Base-by-base conservation (phyloP, 495 filamentous ascomycete species). In the Trypethelium eluteriae region DNA sequence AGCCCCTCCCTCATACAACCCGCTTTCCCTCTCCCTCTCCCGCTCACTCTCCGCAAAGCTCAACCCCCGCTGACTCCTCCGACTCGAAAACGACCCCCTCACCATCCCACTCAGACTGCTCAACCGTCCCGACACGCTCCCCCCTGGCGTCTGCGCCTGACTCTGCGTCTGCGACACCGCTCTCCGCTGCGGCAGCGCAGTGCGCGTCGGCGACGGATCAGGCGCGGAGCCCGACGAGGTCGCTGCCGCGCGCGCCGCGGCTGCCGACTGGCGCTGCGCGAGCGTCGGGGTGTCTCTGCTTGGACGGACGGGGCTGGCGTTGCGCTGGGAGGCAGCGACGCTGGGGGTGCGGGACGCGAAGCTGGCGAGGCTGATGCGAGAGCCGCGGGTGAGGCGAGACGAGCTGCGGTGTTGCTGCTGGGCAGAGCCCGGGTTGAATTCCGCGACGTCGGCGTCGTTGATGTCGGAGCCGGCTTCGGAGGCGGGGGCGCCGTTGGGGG, bases 351-450 rank as follows among this genome's bases (percentile, higher is more conserved):
- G 86, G 62, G 88, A 92, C 74, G 90, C 88, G 76, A 92, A 91
- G 4, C 91, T 96, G 1, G 91, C 91, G 39, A 96, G 74, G 18
- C 91, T 96, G 39, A 81, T 79, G 39, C 83, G 82, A 47, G 83
- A 83, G 46, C 76, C 76, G 38, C 83, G 85, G 50, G 82, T 47
- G 83, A 83, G 46, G 76, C 76, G 38, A 82, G 85, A 47, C 81
- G 82, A 62, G 49, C 69, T 47, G 62, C 62, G 65, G 38, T 6
- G n/a, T n/a, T n/a, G n/a, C n/a, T n/a, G n/a, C n/a, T n/a, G n/a
- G n/a, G n/a, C n/a, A n/a, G 77, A 81, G 9, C 81, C 80, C 25
- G 91, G 90, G 70, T 96, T 96, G 80, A 98, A 97, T 71, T 96
- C 94, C 39, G 87, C 87, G 12, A 95, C 85, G 71, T 96, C 93